These are phyloP conservation scores for Tricholoma bakamatsutake DNA, from an alignment of 768 basidiomycete species.

Conservation along the genomic window DNA sequence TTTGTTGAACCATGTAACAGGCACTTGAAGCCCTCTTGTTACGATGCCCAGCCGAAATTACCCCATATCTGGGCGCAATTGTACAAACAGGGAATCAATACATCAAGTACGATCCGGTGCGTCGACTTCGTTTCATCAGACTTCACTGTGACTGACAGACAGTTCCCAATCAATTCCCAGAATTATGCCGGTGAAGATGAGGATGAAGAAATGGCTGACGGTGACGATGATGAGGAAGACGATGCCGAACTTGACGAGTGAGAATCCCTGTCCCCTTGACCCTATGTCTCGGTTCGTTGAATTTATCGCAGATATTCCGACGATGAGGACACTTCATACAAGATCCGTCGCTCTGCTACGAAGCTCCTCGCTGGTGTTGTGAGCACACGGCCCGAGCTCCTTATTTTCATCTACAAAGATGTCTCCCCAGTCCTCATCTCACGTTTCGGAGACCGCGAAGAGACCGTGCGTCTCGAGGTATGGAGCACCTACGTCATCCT, in stretches of 20 bases:
- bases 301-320: constrained; percentile 72
- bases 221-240: constrained; percentile 76
- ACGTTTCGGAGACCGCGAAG: constrained; percentile 91
- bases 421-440: constrained; percentile 88
- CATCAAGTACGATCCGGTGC: constrained; percentile 4
- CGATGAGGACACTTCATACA: constrained; percentile 98
- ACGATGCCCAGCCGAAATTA: constrained; percentile 78
- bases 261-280: neutral
- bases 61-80: constrained; percentile 63
- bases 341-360: constrained; percentile 89
- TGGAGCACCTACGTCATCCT: constrained; percentile 83
- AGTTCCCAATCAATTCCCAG: constrained; percentile 17
- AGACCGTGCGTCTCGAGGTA: constrained; percentile 88
- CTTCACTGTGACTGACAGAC: neutral
- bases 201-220: constrained; percentile 57
- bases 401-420: constrained; percentile 71
- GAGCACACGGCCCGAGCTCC: constrained; percentile 84
- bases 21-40: constrained; percentile 83
- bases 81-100: constrained; percentile 62
- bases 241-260: constrained; percentile 77
- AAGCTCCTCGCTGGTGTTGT: constrained; percentile 85
- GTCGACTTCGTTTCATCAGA: neutral
- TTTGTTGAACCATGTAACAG: constrained; percentile 27
- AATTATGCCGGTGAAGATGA: constrained; percentile 49
- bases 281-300: constrained; percentile 6